Evolutionary conservation across 352 stramenopile species (phyloP).

Genomic region (Phytophthora cajani): DNA sequence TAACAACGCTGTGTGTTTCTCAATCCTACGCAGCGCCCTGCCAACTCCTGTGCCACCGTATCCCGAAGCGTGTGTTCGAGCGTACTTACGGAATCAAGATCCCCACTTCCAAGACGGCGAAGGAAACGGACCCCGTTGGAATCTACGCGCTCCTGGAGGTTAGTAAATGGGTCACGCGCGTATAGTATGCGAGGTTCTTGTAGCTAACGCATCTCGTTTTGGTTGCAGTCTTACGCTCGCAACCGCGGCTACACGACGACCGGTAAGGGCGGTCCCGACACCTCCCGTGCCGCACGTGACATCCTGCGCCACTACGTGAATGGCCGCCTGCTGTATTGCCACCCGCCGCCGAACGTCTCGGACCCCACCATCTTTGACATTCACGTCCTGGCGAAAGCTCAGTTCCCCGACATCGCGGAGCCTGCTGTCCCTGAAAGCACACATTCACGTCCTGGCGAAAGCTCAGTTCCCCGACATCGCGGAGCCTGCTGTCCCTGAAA

Average conservation of each 20-base stretch:
- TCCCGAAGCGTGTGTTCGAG: conserved; percentile 96
- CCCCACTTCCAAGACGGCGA: conserved; percentile 59
- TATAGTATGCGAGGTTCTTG: background rate
- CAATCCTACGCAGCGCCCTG: conserved; percentile 76
- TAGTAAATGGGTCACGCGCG: conserved; percentile 7
- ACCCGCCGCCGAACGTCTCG: conserved; percentile 87
- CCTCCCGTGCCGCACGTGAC: conserved; percentile 93
- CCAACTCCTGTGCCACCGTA: conserved; percentile 94
- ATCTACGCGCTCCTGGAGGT: conserved; percentile 84
- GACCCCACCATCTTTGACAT: conserved; percentile 79
- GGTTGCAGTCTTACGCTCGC: conserved; percentile 72
- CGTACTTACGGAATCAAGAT: conserved; percentile 97
- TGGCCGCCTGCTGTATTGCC: conserved; percentile 97
- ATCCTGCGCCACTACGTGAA: conserved; percentile 98
- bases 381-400: conserved; percentile 60
- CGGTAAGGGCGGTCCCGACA: conserved; percentile 95
- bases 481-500: conserved; percentile 22
- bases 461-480: conserved; percentile 64
- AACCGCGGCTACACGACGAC: conserved; percentile 93
- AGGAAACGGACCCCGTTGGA: conserved; percentile 77
- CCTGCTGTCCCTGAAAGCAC: conserved; percentile 16
- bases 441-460: conserved; percentile 73
- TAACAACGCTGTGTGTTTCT: conserved; percentile 10
- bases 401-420: conserved; percentile 64
- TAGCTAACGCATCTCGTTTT: conserved; percentile 7